Conservation (phyloP, 805 yeast species). For the Starmerella gropengiesseri region DNA sequence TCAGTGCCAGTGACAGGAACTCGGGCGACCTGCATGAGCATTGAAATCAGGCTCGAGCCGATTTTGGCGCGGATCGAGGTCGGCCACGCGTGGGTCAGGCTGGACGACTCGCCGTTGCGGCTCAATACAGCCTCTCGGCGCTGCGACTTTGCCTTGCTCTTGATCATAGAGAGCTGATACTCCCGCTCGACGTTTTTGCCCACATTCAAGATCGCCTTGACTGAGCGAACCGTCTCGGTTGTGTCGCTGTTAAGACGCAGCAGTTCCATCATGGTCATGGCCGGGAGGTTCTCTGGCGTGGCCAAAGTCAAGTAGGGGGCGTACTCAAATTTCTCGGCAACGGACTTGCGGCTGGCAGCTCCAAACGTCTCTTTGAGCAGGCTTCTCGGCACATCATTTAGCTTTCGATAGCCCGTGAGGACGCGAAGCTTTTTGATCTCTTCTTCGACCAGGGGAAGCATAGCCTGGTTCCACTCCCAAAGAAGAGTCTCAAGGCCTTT, state of each 20-base stretch:
- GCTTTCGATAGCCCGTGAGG: constrained; percentile 28
- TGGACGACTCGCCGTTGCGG: constrained; percentile 2
- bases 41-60: constrained; percentile 68
- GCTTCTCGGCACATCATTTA: constrained; percentile 21
- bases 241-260: constrained; percentile 61
- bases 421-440: constrained; percentile 51
- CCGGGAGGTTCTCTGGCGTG: constrained; percentile 69
- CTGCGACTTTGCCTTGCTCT: constrained; percentile 2
- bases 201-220: constrained; percentile 67
- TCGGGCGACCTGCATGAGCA: constrained; percentile 70
- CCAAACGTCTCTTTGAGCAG: constrained; percentile 13
- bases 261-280: constrained; percentile 72
- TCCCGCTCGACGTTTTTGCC: constrained; percentile 81
- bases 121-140: background rate
- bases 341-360: constrained; percentile 14
- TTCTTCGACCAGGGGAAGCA: constrained; percentile 58
- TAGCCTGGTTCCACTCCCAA: constrained; percentile 72
- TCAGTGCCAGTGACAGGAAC: constrained; percentile 70
- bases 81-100: constrained; percentile 39
- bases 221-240: constrained; percentile 68
- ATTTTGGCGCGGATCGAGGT: constrained; percentile 51
- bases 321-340: constrained; percentile 34
- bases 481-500: constrained; percentile 59
- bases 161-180: constrained; percentile 33
- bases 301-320: constrained; percentile 71